Evolutionary conservation across 2,329 filamentous ascomycete genomes (phyloP).

Genomic region (Ustulina deusta): DNA sequence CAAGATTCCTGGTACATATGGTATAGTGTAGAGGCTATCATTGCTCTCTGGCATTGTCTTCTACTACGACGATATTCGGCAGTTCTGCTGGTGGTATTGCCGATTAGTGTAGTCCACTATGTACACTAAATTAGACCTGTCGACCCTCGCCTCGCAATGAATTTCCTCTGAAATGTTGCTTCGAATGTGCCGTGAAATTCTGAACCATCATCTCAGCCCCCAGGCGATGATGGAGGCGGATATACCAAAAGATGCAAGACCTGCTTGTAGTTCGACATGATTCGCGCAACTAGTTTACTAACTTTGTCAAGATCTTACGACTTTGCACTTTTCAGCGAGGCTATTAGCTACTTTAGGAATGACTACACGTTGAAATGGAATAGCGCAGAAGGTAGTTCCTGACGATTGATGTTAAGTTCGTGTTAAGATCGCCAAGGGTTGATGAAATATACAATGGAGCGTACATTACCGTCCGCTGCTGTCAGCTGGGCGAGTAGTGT

Average conservation of each 20-base stretch:
- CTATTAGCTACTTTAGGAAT: constrained; percentile 18
- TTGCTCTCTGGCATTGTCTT: constrained; percentile 11
- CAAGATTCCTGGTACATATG: background rate
- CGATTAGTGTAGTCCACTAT: constrained; percentile 6
- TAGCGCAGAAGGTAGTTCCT: constrained; percentile 3
- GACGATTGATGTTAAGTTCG: constrained; percentile 18
- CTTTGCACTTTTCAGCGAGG: constrained; percentile 2
- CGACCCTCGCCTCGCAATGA: background rate
- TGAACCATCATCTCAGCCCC: background rate
- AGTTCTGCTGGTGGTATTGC: constrained; percentile 27
- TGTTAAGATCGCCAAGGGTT: constrained; percentile 29
- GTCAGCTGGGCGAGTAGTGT: too few species aligned
- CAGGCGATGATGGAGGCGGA: constrained; percentile 2
- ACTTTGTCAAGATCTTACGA: constrained; percentile 15
- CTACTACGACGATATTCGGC: constrained; percentile 19
- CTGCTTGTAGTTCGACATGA: constrained; percentile 29
- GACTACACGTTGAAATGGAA: constrained; percentile 22
- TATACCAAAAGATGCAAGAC: constrained; percentile 30
- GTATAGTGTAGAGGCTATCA: constrained; percentile 18
- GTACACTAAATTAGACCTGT: background rate
- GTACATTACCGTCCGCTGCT: too few species aligned
- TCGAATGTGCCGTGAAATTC: background rate
- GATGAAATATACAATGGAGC: constrained; percentile 3
- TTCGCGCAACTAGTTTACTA: constrained; percentile 26
- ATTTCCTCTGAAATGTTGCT: constrained; percentile 2